Percentiles rank a stretch among this genome's conserved stretches.
Evolutionary conservation across 2,329 filamentous ascomycete species (phyloP).

Genomic region (Dichotomopilus funicola): DNA sequence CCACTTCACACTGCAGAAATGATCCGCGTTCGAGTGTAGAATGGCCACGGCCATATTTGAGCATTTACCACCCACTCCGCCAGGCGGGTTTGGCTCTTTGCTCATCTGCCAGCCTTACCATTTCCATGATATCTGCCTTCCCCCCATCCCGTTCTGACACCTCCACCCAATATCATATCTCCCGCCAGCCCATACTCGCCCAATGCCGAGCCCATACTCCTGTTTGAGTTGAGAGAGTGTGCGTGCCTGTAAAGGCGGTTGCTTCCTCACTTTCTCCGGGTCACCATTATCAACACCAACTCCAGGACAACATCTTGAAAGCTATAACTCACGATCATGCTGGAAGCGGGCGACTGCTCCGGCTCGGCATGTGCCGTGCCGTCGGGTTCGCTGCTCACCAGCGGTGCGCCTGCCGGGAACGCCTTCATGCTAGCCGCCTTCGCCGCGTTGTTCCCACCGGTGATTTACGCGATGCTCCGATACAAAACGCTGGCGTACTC

Average conservation of each 20-base stretch:
- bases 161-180: neutral
- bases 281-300: no score
- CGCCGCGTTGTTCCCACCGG: conserved; percentile 21
- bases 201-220: conserved; percentile 6
- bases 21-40: neutral
- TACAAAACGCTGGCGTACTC: conserved; percentile 36
- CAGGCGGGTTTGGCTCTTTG: no score
- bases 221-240: neutral
- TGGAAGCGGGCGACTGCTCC: conserved; percentile 19
- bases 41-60: conserved; percentile 3
- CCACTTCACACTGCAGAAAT: conserved; percentile 3
- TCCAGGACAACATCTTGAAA: no score
- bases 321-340: conserved; percentile 12
- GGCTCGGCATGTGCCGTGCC: conserved; percentile 17
- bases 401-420: conserved; percentile 20
- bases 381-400: conserved; percentile 18
- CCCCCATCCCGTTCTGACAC: no score
- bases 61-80: no score
- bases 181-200: neutral
- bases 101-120: neutral
- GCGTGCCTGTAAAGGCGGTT: neutral
- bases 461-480: conserved; percentile 22
- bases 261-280: neutral
- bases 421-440: conserved; percentile 26
- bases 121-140: neutral